Base-by-base conservation (phyloP, 352 stramenopile species). In the Pythium coloratum region DNA sequence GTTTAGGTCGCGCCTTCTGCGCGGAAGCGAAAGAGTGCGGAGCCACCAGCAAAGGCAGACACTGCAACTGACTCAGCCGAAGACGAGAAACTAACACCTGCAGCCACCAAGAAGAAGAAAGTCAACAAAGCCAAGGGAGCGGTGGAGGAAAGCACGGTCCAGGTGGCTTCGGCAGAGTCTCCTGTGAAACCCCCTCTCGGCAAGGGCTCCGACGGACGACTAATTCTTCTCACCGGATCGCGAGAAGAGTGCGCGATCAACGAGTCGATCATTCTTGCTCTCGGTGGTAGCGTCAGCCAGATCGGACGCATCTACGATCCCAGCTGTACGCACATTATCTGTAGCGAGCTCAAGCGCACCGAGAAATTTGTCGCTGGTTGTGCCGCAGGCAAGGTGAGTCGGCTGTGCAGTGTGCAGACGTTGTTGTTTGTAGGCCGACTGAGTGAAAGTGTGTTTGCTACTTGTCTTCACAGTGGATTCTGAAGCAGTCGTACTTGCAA, bases 351-450 rank as follows among this genome's bases (percentile, higher is more conserved):
- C 30, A 93, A 93, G 73, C 82, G 88, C 2, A 96, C 88, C 4
- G 88, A 96, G 65, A 96, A 96, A 66, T 92, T 96, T 60, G 78
- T 96, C 20, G 82, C 84, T 32, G 88, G 84, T 24, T 95, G 87
- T 59, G 85, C 86, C 6, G 74, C 82, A 61, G 88, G 88, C 47
- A 96, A 96, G 82, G 87, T 95, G 61, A 20, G 74, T 8, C 28
- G 28, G 28, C 28, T 30, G 28, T 50, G 16, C n/a, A 54, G 5
- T 42, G 6, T 62, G 60, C 10, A 36, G 1, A 6, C 59, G 33
- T 63, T 69, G 64, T 26, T 32, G 0, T 62, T 10, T 54, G 1
- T 72, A 55, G 12, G 32, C 59, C 50, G 40, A 56, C 26, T 61
- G 72, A 20, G 65, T 26, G 6, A 20, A 9, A 10, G 30, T 67